Evolutionary conservation across 352 stramenopile genomes (phyloP).

Genomic region (Achlya hypogyna): DNA sequence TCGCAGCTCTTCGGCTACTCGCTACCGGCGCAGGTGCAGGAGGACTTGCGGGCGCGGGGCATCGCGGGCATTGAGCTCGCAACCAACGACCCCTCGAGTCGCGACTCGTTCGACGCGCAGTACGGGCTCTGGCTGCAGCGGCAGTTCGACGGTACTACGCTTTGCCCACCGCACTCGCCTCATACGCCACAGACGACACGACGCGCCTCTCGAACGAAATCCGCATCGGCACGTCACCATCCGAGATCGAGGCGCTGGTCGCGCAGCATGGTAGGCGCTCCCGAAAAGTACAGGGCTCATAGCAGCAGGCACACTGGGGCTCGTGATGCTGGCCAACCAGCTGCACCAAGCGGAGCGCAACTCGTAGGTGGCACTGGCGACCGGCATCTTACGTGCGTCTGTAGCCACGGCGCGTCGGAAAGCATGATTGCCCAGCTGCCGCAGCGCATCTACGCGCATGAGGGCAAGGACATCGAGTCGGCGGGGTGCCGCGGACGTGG

Average conservation of each 20-base stretch:
- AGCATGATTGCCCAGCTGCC: constrained; percentile 71
- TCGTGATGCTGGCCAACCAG: constrained; percentile 21
- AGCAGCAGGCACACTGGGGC: not conserved
- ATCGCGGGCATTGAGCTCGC: constrained; percentile 26
- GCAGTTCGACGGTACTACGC: constrained; percentile 43
- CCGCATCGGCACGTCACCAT: constrained; percentile 14
- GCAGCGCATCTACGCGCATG: constrained; percentile 54
- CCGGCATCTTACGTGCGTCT: not conserved
- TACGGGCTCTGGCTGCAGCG: constrained; percentile 82
- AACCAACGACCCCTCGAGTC: constrained; percentile 1
- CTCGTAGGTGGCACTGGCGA: not conserved
- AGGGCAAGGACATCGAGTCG: constrained; percentile 3
- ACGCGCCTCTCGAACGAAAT: constrained; percentile 22
- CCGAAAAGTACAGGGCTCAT: not conserved
- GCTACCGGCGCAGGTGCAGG: constrained; percentile 44
- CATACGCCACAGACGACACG: constrained; percentile 35
- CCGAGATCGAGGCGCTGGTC: constrained; percentile 13
- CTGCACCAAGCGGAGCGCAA: constrained; percentile 17
- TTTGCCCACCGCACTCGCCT: not conserved
- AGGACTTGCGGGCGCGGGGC: constrained; percentile 60
- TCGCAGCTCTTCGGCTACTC: constrained; percentile 71
- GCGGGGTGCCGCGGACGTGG: constrained; percentile 2
- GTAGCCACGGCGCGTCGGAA: constrained; percentile 21
- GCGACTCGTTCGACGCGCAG: constrained; percentile 64
- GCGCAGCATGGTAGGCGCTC: constrained; percentile 27